Conservation (phyloP, 1,284 basidiomycete genomes). For the Phlebopus sp. region DNA sequence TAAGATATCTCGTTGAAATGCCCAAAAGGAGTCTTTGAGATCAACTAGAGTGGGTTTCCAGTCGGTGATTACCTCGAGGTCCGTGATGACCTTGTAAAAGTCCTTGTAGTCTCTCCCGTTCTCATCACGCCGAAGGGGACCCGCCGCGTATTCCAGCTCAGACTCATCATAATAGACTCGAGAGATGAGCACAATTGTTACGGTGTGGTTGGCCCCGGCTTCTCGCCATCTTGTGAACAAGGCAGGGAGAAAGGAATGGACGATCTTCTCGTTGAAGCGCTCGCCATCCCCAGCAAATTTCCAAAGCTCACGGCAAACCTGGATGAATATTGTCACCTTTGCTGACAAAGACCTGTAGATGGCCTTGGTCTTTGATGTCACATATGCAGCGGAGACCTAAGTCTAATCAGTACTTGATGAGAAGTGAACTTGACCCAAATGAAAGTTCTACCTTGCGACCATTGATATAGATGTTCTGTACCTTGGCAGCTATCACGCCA, state of each 20-base stretch:
- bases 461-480: conserved; percentile 71
- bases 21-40: conserved; percentile 87
- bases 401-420: conserved; percentile 9
- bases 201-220: conserved; percentile 86
- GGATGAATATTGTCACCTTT: conserved; percentile 90
- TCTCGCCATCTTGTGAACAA: conserved; percentile 83
- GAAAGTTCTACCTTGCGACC: conserved; percentile 52
- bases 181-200: conserved; percentile 93
- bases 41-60: conserved; percentile 86
- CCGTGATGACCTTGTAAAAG: conserved; percentile 92
- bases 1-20: conserved; percentile 85
- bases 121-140: conserved; percentile 71
- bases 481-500: conserved; percentile 75
- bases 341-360: conserved; percentile 92
- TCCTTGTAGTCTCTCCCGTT: conserved; percentile 88
- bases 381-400: conserved; percentile 77
- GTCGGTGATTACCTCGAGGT: conserved; percentile 84
- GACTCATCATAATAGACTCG: conserved; percentile 88
- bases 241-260: conserved; percentile 88
- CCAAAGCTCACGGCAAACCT: conserved; percentile 95
- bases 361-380: conserved; percentile 82
- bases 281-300: conserved; percentile 97
- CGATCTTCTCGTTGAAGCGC: conserved; percentile 93
- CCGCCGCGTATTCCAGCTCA: conserved; percentile 77
- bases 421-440: background rate